Evolutionary conservation across 2,329 filamentous ascomycete genomes (phyloP).

Genomic region (Pseudohalonectria lignicola): DNA sequence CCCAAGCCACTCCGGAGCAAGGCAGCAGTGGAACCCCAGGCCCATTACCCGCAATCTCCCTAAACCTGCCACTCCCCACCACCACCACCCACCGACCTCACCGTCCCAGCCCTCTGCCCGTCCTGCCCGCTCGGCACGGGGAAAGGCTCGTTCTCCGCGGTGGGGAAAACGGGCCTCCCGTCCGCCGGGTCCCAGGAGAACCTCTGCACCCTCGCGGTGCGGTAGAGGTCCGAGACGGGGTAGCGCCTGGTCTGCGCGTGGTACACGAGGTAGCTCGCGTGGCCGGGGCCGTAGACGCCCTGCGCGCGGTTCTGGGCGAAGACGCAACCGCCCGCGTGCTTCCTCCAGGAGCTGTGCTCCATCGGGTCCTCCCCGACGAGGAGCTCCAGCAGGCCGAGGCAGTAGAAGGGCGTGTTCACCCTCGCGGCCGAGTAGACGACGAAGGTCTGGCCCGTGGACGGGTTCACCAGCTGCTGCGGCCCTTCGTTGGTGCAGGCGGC

Average conservation of each 20-base stretch:
- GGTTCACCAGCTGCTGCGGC: constrained; percentile 23
- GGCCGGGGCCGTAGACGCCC: constrained; percentile 21
- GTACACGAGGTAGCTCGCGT: constrained; percentile 23
- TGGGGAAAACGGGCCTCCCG: constrained; percentile 20
- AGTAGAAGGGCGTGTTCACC: constrained; percentile 24
- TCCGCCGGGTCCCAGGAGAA: constrained; percentile 20
- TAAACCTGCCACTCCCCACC: too few relatives aligned
- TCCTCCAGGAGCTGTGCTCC: constrained; percentile 22
- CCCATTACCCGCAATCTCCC: too few relatives aligned
- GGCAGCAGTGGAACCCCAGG: too few relatives aligned
- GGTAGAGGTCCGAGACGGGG: constrained; percentile 16
- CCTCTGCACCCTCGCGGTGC: constrained; percentile 20
- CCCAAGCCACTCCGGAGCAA: too few relatives aligned
- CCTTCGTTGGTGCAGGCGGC: constrained; percentile 22
- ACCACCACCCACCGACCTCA: constrained; percentile 6
- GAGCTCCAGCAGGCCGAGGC: constrained; percentile 22
- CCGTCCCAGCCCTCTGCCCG: constrained; percentile 3
- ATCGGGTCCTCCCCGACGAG: constrained; percentile 23
- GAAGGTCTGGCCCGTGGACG: constrained; percentile 22
- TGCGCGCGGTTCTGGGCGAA: constrained; percentile 21
- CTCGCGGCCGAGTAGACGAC: constrained; percentile 24
- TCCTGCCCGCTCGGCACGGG: constrained; percentile 18
- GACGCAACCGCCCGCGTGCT: constrained; percentile 20
- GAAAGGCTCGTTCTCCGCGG: constrained; percentile 22
- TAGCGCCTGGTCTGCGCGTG: constrained; percentile 22